Conservation (phyloP, 108 stramenopile species). For the Bacterosira constricta region DNA sequence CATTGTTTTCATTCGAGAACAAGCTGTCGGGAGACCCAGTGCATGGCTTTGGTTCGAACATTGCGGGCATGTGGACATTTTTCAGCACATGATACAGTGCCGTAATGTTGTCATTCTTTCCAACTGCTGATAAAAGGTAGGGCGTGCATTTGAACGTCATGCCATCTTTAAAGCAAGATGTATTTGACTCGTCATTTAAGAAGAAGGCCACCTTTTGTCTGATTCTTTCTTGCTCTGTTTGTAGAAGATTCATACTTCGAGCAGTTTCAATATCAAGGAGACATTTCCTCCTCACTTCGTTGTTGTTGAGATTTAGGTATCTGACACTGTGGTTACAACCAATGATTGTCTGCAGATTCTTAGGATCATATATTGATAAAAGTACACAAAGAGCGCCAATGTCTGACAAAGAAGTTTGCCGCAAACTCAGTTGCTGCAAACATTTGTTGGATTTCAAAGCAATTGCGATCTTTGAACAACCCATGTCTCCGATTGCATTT, state of each 20-base stretch:
- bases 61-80: neutral
- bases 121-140: neutral
- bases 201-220: neutral
- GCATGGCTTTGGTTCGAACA: neutral
- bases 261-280: neutral
- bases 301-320: neutral
- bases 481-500: neutral
- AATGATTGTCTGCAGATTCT: neutral
- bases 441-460: neutral
- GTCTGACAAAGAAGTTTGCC: neutral
- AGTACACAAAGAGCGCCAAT: neutral
- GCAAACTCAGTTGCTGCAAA: constrained; percentile 7
- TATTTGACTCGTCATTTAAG: neutral
- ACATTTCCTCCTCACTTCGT: neutral
- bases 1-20: too few relatives aligned
- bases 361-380: neutral
- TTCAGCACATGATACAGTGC: constrained; percentile 6
- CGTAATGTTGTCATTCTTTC: neutral
- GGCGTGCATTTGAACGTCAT: neutral
- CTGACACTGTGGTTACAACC: constrained; percentile 3
- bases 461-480: neutral
- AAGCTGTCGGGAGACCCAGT: too few relatives aligned
- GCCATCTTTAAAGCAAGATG: neutral
- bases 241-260: neutral
- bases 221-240: neutral